Base-by-base conservation (phyloP, 208 protist genomes). In the Wallacemonas sp. region DNA sequence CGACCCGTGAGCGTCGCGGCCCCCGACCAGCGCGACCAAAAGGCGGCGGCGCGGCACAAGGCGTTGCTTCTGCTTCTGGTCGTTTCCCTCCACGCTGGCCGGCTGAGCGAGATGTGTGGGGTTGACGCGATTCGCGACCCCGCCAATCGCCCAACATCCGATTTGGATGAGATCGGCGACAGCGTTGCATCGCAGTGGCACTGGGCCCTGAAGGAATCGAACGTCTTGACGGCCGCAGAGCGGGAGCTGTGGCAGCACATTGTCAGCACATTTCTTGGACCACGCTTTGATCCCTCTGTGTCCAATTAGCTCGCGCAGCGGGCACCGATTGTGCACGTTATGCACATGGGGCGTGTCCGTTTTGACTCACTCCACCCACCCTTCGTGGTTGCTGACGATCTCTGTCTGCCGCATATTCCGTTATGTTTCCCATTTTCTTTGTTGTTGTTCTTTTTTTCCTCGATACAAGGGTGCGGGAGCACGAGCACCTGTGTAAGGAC, bases 61-160 rank as follows among this genome's bases (percentile, higher is more conserved):
- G 78, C 76, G 2, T 68, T 94, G 47, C 74, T 94, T 52, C 73
- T 81, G 58, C 72, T 94, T 24, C 72, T 94, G 1, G 83, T 90
- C 0, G 39, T 91, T n/a, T 84, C 88, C 1, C 54, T 94, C 24
- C 75, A 88, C 30, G 29, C 84, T 0, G 82, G 82, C 27, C 65
- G 64, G 3, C 62, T 88, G 5, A 73, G 80, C 30, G 65, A 84
- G 21, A 39, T 80, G 26, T 78, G 69, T 47, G 36, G 44, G 2
- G 68, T 88, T 23, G 60, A 48, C 8, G 6, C 66, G 16, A 81
- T 88, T 30, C 24, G 26, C 0, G 80, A 85, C 30, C 48, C 73
- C n/a, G 48, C 65, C 16, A 69, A 80, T 27, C 68, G 44, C 9
- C 77, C 81, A 24, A 61, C 36, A 14, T 32, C 55, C 0, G 74